Conservation (phyloP, 2,329 filamentous ascomycete genomes). For the Xylariaceae sp. region DNA sequence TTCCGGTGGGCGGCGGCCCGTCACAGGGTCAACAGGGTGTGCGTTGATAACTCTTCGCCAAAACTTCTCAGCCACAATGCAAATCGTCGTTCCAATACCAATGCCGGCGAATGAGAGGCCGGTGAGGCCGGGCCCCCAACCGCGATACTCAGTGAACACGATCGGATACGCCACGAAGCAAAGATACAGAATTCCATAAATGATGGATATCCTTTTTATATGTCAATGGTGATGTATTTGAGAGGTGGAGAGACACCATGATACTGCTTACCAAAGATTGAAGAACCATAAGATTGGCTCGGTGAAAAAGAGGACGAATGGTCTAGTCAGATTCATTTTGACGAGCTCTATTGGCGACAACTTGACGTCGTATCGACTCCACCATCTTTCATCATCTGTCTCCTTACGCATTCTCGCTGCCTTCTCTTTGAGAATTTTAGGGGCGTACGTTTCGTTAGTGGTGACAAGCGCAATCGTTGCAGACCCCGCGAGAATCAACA, state of each 20-base stretch:
- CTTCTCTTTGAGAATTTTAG: conserved; percentile 63
- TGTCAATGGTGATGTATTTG: conserved; percentile 2
- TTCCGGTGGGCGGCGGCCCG: conserved; percentile 70
- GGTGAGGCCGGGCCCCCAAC: conserved; percentile 69
- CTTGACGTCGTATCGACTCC: conserved; percentile 75
- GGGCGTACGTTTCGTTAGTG: conserved; percentile 73
- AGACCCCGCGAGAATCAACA: conserved; percentile 65
- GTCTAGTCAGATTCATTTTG: conserved; percentile 71
- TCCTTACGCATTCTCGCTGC: conserved; percentile 62
- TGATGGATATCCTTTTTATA: conserved; percentile 62
- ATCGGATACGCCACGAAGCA: conserved; percentile 90
- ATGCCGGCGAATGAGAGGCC: conserved; percentile 76
- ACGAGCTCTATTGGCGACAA: conserved; percentile 62
- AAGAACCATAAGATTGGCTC: conserved; percentile 79
- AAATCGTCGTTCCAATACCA: conserved; percentile 59
- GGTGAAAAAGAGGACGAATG: conserved; percentile 70
- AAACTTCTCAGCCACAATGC: conserved; percentile 64
- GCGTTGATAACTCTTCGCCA: conserved; percentile 73
- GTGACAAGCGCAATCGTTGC: conserved; percentile 56
- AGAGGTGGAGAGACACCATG: neutral
- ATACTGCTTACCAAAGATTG: conserved; percentile 52
- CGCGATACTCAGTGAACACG: conserved; percentile 69
- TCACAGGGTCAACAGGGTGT: conserved; percentile 70
- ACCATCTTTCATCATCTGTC: conserved; percentile 68
- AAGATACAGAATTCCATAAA: conserved; percentile 84